Conservation (phyloP, 495 filamentous ascomycete species). For the Penicillium ochrochloron region DNA sequence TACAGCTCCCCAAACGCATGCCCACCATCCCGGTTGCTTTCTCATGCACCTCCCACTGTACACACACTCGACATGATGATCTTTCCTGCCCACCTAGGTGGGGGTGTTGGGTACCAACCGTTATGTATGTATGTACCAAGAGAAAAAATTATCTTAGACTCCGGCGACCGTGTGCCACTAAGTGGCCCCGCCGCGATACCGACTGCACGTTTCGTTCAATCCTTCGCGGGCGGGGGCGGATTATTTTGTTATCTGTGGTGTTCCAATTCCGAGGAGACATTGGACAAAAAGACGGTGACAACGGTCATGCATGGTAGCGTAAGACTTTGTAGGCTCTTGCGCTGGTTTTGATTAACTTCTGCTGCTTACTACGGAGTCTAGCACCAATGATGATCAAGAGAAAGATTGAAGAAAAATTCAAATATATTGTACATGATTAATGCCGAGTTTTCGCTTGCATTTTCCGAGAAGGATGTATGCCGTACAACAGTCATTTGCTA, state of each 20-base stretch:
- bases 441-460: neutral
- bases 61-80: neutral
- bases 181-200: constrained; percentile 3
- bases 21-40: neutral
- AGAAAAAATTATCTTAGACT: neutral
- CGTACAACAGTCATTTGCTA: neutral
- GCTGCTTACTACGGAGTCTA: neutral
- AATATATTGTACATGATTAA: constrained; percentile 15
- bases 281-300: constrained; percentile 9
- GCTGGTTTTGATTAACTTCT: neutral
- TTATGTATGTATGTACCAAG: neutral
- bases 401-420: neutral
- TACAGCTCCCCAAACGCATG: neutral
- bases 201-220: neutral
- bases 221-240: neutral
- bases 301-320: constrained; percentile 22
- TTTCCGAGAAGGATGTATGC: neutral
- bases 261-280: neutral
- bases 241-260: neutral
- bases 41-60: neutral
- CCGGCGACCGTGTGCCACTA: neutral
- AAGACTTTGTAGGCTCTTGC: neutral
- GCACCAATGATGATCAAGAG: constrained; percentile 3
- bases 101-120: neutral
- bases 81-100: neutral